phyloP scores from a whole-genome alignment of 805 yeast species.

The Kluyveromyces lactis region DNA sequence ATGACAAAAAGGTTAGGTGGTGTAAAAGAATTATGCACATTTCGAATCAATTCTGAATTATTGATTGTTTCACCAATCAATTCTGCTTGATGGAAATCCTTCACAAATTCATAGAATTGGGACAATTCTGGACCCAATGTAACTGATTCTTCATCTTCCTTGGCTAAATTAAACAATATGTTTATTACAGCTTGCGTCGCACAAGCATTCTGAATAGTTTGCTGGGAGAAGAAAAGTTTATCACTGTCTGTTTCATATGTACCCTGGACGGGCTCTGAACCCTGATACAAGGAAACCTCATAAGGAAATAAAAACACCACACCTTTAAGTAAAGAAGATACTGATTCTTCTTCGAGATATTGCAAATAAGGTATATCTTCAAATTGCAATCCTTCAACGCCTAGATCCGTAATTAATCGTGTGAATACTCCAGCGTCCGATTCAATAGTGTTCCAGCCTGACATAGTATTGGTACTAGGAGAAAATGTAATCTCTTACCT shows the following conservation, averaged over 20 bases:
- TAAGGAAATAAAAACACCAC: slow-evolving; percentile 58
- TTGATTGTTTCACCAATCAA: slow-evolving; percentile 54
- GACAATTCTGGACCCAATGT: slow-evolving; percentile 41
- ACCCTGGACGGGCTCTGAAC: slow-evolving; percentile 41
- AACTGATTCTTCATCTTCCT: slow-evolving; percentile 32
- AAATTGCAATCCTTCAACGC: slow-evolving; percentile 45
- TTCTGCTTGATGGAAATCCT: slow-evolving; percentile 42
- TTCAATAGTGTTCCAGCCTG: slow-evolving; percentile 53
- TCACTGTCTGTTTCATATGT: slow-evolving; percentile 30
- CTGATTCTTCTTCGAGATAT: slow-evolving; percentile 39
- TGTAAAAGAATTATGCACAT: slow-evolving; percentile 54
- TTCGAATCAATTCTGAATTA: slow-evolving; percentile 47
- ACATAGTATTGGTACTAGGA: slow-evolving; percentile 13
- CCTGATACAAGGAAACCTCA: slow-evolving; percentile 21
- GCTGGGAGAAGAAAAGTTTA: slow-evolving; percentile 51
- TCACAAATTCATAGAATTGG: slow-evolving; percentile 42
- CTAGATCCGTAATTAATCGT: slow-evolving; percentile 48
- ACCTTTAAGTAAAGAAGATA: slow-evolving; percentile 41
- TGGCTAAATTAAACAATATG: slow-evolving; percentile 31
- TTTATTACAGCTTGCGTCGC: slow-evolving; percentile 67
- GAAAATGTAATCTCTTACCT: too few species aligned
- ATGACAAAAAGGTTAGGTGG: slow-evolving; percentile 44
- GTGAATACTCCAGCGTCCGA: slow-evolving; percentile 63
- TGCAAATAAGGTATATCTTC: slow-evolving; percentile 39
- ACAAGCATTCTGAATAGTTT: slow-evolving; percentile 60